A percentile compares a stretch with the other conserved stretches of the same genome.
phyloP scores from a whole-genome alignment of 2,329 filamentous ascomycete genomes.

The Alternaria metachromatica region DNA sequence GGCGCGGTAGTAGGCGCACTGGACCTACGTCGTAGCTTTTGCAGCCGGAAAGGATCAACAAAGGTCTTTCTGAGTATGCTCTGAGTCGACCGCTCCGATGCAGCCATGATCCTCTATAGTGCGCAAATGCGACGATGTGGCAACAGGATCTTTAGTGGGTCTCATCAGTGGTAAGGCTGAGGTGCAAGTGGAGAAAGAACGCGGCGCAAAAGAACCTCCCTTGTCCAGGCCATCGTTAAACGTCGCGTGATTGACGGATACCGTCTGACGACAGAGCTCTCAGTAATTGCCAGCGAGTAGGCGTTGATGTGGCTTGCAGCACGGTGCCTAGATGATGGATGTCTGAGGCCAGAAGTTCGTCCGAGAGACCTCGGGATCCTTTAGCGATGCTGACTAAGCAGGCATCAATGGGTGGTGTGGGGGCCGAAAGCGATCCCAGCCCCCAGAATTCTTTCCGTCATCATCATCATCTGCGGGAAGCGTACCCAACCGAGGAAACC shows the following conservation, averaged over 20 bases:
- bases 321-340: not conserved
- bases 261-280: not conserved
- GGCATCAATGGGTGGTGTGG: not conserved
- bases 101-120: not conserved
- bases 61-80: constrained; percentile 8
- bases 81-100: not conserved
- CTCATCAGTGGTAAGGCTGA: not conserved
- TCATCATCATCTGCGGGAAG: not conserved
- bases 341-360: not conserved
- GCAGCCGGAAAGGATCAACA: constrained; percentile 4
- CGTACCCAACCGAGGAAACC: not conserved
- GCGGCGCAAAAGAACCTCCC: not conserved
- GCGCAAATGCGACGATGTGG: not conserved
- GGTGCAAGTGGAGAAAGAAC: not conserved
- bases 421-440: not conserved
- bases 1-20: not conserved
- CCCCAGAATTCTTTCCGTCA: not conserved
- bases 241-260: not conserved
- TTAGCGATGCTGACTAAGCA: not conserved
- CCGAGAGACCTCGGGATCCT: not conserved
- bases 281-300: not conserved
- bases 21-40: constrained; percentile 1
- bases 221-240: not conserved
- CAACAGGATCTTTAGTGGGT: too few species aligned
- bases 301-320: not conserved